phyloP scores from a whole-genome alignment of 495 filamentous ascomycete genomes.

The Apiosordaria backusii region DNA sequence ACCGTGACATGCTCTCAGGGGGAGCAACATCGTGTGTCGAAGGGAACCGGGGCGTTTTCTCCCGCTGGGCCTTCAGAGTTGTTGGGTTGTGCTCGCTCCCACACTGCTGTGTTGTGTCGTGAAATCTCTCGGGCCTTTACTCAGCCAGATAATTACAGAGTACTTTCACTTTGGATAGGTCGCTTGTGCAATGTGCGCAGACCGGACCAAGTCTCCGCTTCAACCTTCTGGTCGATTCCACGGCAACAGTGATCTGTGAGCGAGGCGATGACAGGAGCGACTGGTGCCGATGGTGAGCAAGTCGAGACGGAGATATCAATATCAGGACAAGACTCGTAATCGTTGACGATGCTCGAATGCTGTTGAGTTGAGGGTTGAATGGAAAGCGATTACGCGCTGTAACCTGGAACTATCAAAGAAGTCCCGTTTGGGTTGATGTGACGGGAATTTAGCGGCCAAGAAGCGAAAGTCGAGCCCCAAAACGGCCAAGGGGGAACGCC shows the following conservation, averaged over 20 bases:
- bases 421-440: conserved; percentile 4
- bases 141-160: neutral
- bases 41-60: conserved; percentile 7
- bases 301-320: neutral
- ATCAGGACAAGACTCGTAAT: too few species aligned
- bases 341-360: too few species aligned
- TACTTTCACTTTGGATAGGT: neutral
- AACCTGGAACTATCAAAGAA: neutral
- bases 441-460: neutral
- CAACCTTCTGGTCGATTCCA: conserved; percentile 2
- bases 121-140: conserved; percentile 6
- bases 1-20: conserved; percentile 18
- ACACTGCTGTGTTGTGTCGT: neutral
- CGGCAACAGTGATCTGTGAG: neutral
- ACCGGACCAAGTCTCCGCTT: conserved; percentile 10
- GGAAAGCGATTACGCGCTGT: neutral
- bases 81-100: neutral
- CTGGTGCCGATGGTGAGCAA: neutral
- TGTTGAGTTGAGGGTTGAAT: too few species aligned
- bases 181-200: neutral
- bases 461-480: conserved; percentile 18
- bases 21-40: neutral
- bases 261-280: too few species aligned
- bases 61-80: neutral
- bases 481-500: conserved; percentile 16